Conservation (phyloP, 306 rosid species). For the Ormosia emarginata region DNA sequence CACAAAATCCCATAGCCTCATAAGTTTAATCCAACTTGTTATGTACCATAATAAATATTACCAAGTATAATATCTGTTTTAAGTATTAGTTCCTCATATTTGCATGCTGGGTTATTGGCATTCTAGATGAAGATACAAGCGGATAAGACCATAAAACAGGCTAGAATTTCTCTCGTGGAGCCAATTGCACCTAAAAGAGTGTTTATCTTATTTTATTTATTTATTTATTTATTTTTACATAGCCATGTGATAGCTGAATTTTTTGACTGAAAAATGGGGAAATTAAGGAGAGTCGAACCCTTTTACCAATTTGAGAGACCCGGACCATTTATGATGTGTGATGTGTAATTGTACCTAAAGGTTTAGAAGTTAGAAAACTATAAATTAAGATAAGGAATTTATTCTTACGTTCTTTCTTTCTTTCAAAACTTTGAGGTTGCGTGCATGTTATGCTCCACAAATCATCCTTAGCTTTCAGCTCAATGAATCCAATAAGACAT, state of each 20-base stretch:
- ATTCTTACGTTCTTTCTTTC: constrained; percentile 29
- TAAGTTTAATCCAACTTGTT: not conserved
- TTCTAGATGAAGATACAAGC: constrained; percentile 27
- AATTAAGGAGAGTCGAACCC: too few relatives aligned
- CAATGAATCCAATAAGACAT: not conserved
- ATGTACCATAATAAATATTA: not conserved
- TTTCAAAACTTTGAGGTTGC: constrained; percentile 32
- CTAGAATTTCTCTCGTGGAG: constrained; percentile 19
- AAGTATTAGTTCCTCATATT: constrained; percentile 21
- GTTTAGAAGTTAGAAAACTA: constrained; percentile 22
- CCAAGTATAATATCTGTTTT: not conserved
- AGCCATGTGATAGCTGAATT: too few relatives aligned
- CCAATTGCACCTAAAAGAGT: constrained; percentile 19
- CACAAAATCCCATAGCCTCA: not conserved
- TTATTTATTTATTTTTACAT: too few relatives aligned
- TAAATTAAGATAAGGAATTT: constrained; percentile 35
- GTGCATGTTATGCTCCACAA: constrained; percentile 17
- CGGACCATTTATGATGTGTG: too few relatives aligned
- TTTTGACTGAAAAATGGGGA: too few relatives aligned
- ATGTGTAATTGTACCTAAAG: constrained; percentile 3
- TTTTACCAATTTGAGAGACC: too few relatives aligned
- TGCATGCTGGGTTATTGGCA: constrained; percentile 8
- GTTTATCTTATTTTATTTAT: too few relatives aligned
- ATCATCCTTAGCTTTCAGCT: constrained; percentile 21
- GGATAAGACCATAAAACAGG: constrained; percentile 24